Evolutionary conservation across 768 basidiomycete species (phyloP), one percentile per base, ranked within the genome.

Genomic region (Kwoniella europaea): DNA sequence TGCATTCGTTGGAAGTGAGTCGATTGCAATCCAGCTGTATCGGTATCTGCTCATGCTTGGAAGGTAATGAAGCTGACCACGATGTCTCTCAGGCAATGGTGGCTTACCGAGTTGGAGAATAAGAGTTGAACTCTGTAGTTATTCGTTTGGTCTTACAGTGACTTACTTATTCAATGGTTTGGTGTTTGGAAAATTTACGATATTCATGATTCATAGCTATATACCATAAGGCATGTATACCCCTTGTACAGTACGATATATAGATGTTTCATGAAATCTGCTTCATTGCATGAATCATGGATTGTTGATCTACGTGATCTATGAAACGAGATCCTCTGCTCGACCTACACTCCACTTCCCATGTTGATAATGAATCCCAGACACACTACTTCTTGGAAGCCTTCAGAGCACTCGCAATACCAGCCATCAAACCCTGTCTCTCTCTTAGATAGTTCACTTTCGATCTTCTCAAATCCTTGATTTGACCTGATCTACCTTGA

Each of bases 91-190:
- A 98, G 82, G 94, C 95, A 5, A 93, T 98, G 92, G 96, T 98
- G 58, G 94, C 95, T 4, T 98, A 98, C 86, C 89, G 94, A 46
- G 94, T 94, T 73, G 94, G 93, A 69, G 91, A 91, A 74, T 92
- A 86, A 80, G 18, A 13, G 9, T 42, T 24, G 22, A n/a, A 55
- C n/a, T 24, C 4, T 4, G 6, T 55, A 55, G 20, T 10, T 3
- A 44, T 22, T 24, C 18, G 18, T 16, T 13, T 18, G 46, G 46
- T 50, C 15, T 16, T 50, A 50, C 15, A 16, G 46, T 50, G 46
- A 50, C n/a, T 59, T 59, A 13, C 3, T 9, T 12, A 12, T 55
- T 55, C 10, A n/a, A 55, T 24, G 54, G 54, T 22, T 18, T 55
- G 20, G 10, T 24, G 54, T 55, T 55, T 55, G n/a, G 29, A 24